phyloP scores from a whole-genome alignment of 345 rosid species.

The Eucalyptus tenuipes region DNA sequence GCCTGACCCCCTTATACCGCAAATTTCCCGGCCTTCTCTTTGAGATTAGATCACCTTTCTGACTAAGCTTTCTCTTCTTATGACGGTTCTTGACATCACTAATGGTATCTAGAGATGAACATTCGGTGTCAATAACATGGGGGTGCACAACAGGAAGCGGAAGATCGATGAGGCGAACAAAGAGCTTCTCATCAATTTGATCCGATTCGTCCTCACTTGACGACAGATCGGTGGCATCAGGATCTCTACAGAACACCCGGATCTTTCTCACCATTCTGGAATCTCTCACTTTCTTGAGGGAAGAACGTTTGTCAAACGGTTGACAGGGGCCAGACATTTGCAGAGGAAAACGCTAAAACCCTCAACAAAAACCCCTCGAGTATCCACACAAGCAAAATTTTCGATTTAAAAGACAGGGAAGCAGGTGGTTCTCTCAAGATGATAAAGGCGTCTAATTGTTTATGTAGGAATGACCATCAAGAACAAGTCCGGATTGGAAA shows the following conservation, averaged over 20 bases:
- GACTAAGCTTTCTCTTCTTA: not conserved
- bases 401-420: not conserved
- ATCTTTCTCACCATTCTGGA: conserved; percentile 29
- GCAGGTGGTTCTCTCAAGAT: not conserved
- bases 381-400: not conserved
- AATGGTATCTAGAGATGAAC: conserved; percentile 58
- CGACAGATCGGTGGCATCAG: conserved; percentile 82
- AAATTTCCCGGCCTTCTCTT: not conserved
- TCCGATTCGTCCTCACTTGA: conserved; percentile 72
- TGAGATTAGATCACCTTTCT: not conserved
- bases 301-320: conserved; percentile 5
- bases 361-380: conserved; percentile 15
- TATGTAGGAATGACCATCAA: conserved; percentile 50
- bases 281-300: conserved; percentile 1
- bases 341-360: conserved; percentile 1
- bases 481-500: conserved; percentile 49
- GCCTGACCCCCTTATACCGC: conserved; percentile 48
- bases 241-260: conserved; percentile 64
- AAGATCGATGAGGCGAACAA: conserved; percentile 44
- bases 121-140: conserved; percentile 12
- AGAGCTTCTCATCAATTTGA: conserved; percentile 19
- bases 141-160: conserved; percentile 5
- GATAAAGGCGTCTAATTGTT: not conserved
- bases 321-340: conserved; percentile 27
- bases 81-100: conserved; percentile 18